Conservation (phyloP, 2,329 filamentous ascomycete genomes). For the Colletotrichum trifolii region DNA sequence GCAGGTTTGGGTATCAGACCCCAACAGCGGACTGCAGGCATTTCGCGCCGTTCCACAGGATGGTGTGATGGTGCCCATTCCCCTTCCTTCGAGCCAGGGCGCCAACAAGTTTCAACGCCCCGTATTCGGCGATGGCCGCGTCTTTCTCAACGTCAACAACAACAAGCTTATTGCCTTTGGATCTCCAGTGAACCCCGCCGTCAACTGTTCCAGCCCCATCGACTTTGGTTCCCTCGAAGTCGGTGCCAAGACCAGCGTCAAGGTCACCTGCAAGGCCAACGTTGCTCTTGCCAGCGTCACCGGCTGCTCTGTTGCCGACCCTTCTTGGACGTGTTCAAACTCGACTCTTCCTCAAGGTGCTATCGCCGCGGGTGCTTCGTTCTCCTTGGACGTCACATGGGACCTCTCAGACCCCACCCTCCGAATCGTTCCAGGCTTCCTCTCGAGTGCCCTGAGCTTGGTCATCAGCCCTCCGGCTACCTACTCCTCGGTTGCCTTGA, state of each 20-base stretch:
- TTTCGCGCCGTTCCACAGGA: conserved; percentile 53
- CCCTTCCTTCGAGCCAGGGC: conserved; percentile 49
- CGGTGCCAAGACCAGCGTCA: conserved; percentile 44
- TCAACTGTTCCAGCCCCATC: conserved; percentile 52
- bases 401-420: conserved; percentile 45
- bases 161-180: conserved; percentile 48
- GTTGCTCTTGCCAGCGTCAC: conserved; percentile 50
- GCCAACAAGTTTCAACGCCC: conserved; percentile 53
- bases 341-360: conserved; percentile 50
- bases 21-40: conserved; percentile 50
- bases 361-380: conserved; percentile 48
- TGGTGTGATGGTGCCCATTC: conserved; percentile 47
- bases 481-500: conserved; percentile 49
- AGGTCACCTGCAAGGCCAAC: conserved; percentile 50
- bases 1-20: conserved; percentile 52
- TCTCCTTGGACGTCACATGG: conserved; percentile 54
- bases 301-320: conserved; percentile 49
- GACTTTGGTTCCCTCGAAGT: conserved; percentile 51
- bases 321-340: conserved; percentile 49
- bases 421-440: conserved; percentile 47
- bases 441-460: conserved; percentile 50
- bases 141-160: conserved; percentile 47
- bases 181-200: conserved; percentile 53
- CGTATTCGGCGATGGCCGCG: conserved; percentile 52
- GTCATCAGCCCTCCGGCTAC: conserved; percentile 49